These are phyloP conservation scores for Chlorella ohadii DNA, from an alignment of 139 green algal genomes.

Conservation along the genomic window DNA sequence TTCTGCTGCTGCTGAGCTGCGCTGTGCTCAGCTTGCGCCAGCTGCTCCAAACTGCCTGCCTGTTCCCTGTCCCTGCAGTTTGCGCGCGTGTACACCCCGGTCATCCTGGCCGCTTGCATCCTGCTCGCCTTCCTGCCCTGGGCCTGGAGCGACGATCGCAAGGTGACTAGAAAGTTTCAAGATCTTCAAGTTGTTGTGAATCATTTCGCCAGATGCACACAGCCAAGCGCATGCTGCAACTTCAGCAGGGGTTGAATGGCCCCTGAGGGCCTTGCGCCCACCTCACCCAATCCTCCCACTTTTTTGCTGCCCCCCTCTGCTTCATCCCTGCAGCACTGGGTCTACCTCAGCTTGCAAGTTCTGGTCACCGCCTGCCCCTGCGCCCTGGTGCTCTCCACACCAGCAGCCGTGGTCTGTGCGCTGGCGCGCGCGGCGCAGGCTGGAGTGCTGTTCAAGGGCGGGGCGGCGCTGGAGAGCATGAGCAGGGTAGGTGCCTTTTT, in stretches of 20 bases:
- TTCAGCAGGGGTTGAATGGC: no score
- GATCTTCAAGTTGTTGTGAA: no score
- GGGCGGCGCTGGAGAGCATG: slow-evolving; percentile 73
- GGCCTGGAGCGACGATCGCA: slow-evolving; percentile 12
- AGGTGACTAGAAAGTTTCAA: neutral
- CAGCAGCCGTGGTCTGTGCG: slow-evolving; percentile 63
- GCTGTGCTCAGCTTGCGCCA: neutral
- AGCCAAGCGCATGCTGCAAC: no score
- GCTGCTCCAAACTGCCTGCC: no score
- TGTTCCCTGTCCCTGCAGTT: slow-evolving; percentile 43
- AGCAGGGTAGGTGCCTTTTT: slow-evolving; percentile 28
- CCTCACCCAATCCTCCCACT: no score
- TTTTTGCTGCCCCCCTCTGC: no score
- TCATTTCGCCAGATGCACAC: no score
- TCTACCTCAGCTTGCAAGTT: slow-evolving; percentile 78
- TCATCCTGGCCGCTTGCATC: slow-evolving; percentile 63
- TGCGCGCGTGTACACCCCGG: slow-evolving; percentile 78
- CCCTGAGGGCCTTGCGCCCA: no score
- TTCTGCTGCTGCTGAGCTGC: no score
- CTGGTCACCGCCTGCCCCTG: slow-evolving; percentile 89
- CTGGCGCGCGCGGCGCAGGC: slow-evolving; percentile 56
- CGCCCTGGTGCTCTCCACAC: slow-evolving; percentile 86
- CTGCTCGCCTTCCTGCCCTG: slow-evolving; percentile 65
- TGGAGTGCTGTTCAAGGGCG: slow-evolving; percentile 84
- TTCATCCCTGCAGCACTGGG: slow-evolving; percentile 49